Conservation (phyloP, 2,329 filamentous ascomycete genomes). For the Truncatella angustata region DNA sequence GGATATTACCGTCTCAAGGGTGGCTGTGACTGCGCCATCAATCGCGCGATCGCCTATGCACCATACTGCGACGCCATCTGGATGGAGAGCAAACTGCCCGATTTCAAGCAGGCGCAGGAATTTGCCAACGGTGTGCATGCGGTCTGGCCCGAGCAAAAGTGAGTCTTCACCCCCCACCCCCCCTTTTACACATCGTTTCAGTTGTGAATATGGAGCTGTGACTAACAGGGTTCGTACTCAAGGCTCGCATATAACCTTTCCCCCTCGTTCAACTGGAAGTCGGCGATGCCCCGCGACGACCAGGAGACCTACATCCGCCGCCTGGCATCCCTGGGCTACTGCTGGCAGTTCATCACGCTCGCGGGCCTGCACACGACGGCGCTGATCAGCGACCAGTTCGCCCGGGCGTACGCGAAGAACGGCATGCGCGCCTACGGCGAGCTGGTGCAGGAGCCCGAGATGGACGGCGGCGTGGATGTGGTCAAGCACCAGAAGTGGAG, state of each 20-base stretch:
- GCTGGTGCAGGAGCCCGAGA: conserved; percentile 96
- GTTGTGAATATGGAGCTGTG: no score
- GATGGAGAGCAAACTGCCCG: conserved; percentile 99
- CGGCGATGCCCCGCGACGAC: conserved; percentile 85
- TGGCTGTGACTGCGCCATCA: conserved; percentile 86
- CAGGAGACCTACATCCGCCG: conserved; percentile 97
- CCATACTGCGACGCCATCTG: conserved; percentile 95
- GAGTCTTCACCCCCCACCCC: conserved; percentile 33
- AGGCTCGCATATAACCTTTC: conserved; percentile 97
- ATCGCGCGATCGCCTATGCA: conserved; percentile 86
- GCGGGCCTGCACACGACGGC: conserved; percentile 95
- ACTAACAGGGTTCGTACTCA: not conserved
- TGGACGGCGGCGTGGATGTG: conserved; percentile 85
- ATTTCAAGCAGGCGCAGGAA: conserved; percentile 85
- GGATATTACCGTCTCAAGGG: conserved; percentile 93
- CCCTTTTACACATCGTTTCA: no score
- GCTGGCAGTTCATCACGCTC: conserved; percentile 99
- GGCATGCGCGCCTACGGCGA: conserved; percentile 98
- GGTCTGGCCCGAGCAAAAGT: conserved; percentile 96
- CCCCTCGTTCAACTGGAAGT: conserved; percentile 99
- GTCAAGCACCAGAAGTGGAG: conserved; percentile 99
- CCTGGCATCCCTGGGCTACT: conserved; percentile 85
- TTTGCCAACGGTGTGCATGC: conserved; percentile 93
- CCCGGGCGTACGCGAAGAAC: conserved; percentile 72
- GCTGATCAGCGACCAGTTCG: conserved; percentile 86